phyloP scores from a whole-genome alignment of 139 green algal genomes.

The Picochlorum sp. region DNA sequence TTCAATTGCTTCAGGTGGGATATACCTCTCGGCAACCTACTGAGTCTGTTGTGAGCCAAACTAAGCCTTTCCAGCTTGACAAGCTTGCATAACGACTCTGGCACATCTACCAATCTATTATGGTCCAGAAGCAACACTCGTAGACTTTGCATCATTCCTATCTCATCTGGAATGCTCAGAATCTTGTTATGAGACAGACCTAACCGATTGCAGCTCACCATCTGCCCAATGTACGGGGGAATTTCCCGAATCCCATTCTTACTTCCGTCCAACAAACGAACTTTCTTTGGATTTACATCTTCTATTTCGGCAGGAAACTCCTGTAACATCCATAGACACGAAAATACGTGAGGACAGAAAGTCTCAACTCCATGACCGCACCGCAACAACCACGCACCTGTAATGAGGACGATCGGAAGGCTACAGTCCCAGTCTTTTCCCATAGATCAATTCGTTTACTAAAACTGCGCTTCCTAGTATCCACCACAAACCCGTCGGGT shows the following conservation, averaged over 20 bases:
- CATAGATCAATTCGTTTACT: conserved; percentile 16
- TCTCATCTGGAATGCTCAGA: conserved; percentile 10
- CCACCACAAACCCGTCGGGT: background rate
- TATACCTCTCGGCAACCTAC: conserved; percentile 28
- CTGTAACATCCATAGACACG: conserved; percentile 7
- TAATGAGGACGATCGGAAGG: conserved; percentile 12
- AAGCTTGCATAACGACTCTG: conserved; percentile 28
- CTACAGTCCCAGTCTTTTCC: conserved; percentile 28
- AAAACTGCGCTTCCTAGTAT: conserved; percentile 4
- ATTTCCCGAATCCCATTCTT: conserved; percentile 32
- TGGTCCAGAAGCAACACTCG: conserved; percentile 27
- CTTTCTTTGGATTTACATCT: conserved; percentile 13
- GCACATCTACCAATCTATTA: conserved; percentile 36
- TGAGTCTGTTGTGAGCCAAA: conserved; percentile 35
- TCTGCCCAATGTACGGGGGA: conserved; percentile 12
- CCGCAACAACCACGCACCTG: conserved; percentile 1
- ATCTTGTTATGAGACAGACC: conserved; percentile 27
- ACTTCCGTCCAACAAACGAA: conserved; percentile 29
- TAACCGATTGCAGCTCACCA: conserved; percentile 23
- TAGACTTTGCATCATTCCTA: background rate
- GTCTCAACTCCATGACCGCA: too few species aligned
- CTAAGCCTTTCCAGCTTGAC: conserved; percentile 37
- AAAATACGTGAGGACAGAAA: background rate
- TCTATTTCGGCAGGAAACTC: conserved; percentile 28
- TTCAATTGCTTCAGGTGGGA: conserved; percentile 23